Evolutionary conservation across 495 filamentous ascomycete genomes (phyloP), one percentile per base, ranked within the genome.

Genomic region (Tricharina praecox): DNA sequence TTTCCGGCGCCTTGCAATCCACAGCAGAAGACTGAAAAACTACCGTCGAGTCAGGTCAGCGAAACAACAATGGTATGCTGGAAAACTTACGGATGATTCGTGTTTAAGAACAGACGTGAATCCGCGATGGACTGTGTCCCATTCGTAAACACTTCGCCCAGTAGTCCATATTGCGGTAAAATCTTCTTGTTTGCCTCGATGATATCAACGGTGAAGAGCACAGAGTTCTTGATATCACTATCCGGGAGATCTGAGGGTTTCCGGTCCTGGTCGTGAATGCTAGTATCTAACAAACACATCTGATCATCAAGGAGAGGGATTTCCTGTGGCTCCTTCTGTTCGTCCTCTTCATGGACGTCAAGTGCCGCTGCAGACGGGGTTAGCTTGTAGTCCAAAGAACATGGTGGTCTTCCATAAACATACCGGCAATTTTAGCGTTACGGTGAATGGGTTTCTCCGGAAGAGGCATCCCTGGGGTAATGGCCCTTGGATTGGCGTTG

Each of bases 1-100:
- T 85, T 88, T 1, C 82, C 82, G 38, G 74, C 78, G 0, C 81
- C 82, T 59, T 86, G 81, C 40, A 71, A 73, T 2, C 81, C 81
- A 52, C 81, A 88, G 36, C 86, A 79, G 59, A 85, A 86, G 0
- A 41, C 19, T 4, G 49, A 51, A 3, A 37, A 16, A n/a, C n/a
- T n/a, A n/a, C n/a, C n/a, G n/a, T n/a, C n/a, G n/a, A n/a, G n/a
- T n/a, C n/a, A n/a, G n/a, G n/a, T n/a, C n/a, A n/a, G n/a, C n/a
- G n/a, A n/a, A n/a, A n/a, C n/a, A n/a, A n/a, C n/a, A n/a, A n/a
- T n/a, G n/a, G n/a, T n/a, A n/a, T n/a, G n/a, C n/a, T n/a, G n/a
- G n/a, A n/a, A n/a, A n/a, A n/a, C n/a, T n/a, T 39, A 50, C 9
- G 53, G 53, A n/a, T 45, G 36, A 23, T 55, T 49, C 4, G 50